phyloP scores from a whole-genome alignment of 2,329 filamentous ascomycete genomes.

The Aspergillus vadensis region DNA sequence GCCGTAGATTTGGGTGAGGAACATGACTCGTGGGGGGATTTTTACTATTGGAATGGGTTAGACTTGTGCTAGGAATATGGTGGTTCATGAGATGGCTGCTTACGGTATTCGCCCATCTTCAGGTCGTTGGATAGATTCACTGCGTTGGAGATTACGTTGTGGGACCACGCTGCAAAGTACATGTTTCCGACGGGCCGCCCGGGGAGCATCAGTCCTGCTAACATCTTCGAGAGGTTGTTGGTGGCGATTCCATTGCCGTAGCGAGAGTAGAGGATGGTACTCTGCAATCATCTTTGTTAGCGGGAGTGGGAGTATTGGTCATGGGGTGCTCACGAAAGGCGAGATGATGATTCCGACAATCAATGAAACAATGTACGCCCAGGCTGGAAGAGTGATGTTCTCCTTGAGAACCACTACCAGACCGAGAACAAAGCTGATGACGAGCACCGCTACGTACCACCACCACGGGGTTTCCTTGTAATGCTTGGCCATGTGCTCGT shows the following conservation, averaged over 20 bases:
- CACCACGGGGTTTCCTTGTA: constrained; percentile 42
- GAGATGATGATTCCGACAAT: constrained; percentile 49
- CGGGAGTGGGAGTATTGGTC: not conserved
- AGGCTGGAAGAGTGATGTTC: constrained; percentile 50
- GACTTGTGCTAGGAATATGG: not conserved
- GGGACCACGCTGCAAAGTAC: constrained; percentile 34
- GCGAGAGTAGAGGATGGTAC: constrained; percentile 18
- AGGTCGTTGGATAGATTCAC: constrained; percentile 29
- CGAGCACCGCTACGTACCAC: constrained; percentile 51
- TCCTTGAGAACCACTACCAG: constrained; percentile 51
- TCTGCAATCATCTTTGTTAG: not conserved
- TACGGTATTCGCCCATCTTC: constrained; percentile 20
- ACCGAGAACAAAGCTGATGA: constrained; percentile 51
- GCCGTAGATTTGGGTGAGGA: constrained; percentile 58
- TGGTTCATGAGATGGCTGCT: not conserved
- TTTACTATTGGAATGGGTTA: constrained; percentile 45
- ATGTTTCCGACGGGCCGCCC: constrained; percentile 29
- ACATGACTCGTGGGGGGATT: constrained; percentile 58
- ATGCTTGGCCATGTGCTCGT: constrained; percentile 26
- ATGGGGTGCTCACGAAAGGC: constrained; percentile 41
- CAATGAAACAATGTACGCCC: constrained; percentile 53
- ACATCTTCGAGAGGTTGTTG: constrained; percentile 32
- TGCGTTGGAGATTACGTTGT: constrained; percentile 29
- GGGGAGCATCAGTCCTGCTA: constrained; percentile 28
- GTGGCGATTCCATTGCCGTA: constrained; percentile 24